Percentiles rank a stretch among this genome's conserved stretches.
Conservation (phyloP, 345 rosid genomes). For the Ceriops zippeliana region DNA sequence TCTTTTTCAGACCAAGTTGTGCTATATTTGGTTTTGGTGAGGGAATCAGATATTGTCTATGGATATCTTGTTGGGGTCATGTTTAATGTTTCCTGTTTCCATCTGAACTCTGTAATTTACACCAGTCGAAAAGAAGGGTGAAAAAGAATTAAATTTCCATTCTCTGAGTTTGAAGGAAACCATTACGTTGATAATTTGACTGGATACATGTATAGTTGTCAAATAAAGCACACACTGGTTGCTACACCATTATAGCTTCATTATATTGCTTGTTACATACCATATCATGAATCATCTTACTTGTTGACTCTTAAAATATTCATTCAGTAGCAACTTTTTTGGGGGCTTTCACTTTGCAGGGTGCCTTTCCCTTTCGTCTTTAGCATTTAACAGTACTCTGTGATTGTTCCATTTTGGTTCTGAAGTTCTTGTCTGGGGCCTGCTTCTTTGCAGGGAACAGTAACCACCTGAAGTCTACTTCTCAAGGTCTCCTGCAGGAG, state of each 20-base stretch:
- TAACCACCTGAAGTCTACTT: constrained; percentile 39
- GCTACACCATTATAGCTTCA: background rate
- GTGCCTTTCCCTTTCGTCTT: background rate
- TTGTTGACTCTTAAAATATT: background rate
- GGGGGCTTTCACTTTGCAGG: background rate
- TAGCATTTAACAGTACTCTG: constrained; percentile 5
- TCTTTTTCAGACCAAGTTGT: background rate
- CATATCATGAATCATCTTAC: constrained; percentile 2
- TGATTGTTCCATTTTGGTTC: constrained; percentile 11
- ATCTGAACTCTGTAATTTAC: background rate
- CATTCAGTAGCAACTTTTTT: background rate
- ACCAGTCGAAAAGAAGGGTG: background rate
- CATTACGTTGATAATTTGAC: background rate
- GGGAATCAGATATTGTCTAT: constrained; percentile 8
- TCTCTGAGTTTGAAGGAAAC: background rate
- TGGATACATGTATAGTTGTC: background rate
- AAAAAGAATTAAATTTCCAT: background rate
- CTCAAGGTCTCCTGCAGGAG: constrained; percentile 38
- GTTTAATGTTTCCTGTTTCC: background rate
- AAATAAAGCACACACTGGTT: background rate
- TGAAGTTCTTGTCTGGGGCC: constrained; percentile 24
- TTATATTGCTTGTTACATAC: background rate
- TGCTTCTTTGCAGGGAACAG: constrained; percentile 43
- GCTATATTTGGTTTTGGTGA: background rate
- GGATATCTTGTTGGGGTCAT: constrained; percentile 10